phyloP scores from a whole-genome alignment of 2,329 filamentous ascomycete genomes.

The Fusarium neocosmosporiellum region DNA sequence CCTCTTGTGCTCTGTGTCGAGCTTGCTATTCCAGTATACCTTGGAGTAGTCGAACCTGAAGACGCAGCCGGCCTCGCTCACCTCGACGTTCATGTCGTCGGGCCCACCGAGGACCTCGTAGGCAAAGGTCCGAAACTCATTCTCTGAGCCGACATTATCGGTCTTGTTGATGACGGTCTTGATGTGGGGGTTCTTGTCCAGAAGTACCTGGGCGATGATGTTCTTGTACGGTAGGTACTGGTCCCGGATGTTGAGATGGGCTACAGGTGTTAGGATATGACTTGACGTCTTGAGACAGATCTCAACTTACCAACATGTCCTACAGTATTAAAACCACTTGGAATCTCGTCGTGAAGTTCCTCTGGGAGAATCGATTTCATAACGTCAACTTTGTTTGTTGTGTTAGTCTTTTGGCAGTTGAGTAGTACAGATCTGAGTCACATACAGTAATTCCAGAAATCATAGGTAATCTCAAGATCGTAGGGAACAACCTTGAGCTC shows the following conservation, averaged over 20 bases:
- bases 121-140: conserved; percentile 88
- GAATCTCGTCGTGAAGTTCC: conserved; percentile 82
- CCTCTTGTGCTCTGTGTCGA: conserved; percentile 89
- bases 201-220: conserved; percentile 84
- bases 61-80: conserved; percentile 84
- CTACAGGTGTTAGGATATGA: conserved; percentile 53
- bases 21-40: conserved; percentile 97
- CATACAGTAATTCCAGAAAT: conserved; percentile 85
- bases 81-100: conserved; percentile 84
- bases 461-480: conserved; percentile 81
- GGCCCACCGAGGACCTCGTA: conserved; percentile 91
- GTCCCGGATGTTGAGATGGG: conserved; percentile 89
- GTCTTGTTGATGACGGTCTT: conserved; percentile 96
- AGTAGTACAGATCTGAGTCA: conserved; percentile 9
- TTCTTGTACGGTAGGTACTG: conserved; percentile 87
- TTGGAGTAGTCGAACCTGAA: conserved; percentile 95
- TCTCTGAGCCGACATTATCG: conserved; percentile 86
- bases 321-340: conserved; percentile 86
- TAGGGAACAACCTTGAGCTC: conserved; percentile 81
- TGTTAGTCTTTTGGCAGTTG: conserved; percentile 29
- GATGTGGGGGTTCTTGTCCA: conserved; percentile 88
- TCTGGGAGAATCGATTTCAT: conserved; percentile 84
- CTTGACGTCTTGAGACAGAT: neutral
- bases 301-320: conserved; percentile 79
- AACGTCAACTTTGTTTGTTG: conserved; percentile 73